Evolutionary conservation across 305 asterid species (phyloP).

Genomic region (Euphrasia arctica): DNA sequence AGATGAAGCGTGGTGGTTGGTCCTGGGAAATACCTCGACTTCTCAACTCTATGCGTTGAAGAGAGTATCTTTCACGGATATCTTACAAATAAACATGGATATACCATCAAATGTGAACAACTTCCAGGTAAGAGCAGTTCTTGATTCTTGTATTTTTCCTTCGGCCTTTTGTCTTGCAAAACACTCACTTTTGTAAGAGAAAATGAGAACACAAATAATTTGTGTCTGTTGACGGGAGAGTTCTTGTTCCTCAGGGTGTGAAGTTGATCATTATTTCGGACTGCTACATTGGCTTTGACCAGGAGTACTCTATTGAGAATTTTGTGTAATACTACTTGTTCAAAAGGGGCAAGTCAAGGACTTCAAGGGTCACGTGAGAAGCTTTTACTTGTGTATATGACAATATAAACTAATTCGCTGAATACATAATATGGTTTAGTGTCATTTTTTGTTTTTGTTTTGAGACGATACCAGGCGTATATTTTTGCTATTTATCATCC

Average conservation of each 20-base stretch:
- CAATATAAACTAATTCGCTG: no score
- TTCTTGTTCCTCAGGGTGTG: slow-evolving; percentile 55
- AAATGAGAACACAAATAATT: no score
- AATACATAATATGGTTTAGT: no score
- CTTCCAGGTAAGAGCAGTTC: slow-evolving; percentile 46
- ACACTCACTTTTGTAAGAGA: neutral
- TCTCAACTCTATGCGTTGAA: slow-evolving; percentile 72
- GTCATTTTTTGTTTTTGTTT: no score
- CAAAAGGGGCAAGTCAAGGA: neutral
- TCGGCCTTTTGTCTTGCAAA: neutral
- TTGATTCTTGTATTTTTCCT: neutral
- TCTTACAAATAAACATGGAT: slow-evolving; percentile 53
- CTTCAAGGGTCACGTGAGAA: no score
- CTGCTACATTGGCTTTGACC: slow-evolving; percentile 75
- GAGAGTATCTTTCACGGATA: slow-evolving; percentile 69
- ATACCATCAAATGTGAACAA: slow-evolving; percentile 56
- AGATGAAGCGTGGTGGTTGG: slow-evolving; percentile 99
- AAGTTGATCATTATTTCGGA: slow-evolving; percentile 76
- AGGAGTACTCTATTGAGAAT: slow-evolving; percentile 50
- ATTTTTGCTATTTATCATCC: no score
- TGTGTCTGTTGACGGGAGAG: neutral
- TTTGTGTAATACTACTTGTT: slow-evolving; percentile 26
- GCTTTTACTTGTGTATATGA: no score
- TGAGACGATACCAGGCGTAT: no score
- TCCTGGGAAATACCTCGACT: slow-evolving; percentile 67